Evolutionary conservation across 2,329 filamentous ascomycete genomes (phyloP).

Genomic region (Alternaria tenuissima): DNA sequence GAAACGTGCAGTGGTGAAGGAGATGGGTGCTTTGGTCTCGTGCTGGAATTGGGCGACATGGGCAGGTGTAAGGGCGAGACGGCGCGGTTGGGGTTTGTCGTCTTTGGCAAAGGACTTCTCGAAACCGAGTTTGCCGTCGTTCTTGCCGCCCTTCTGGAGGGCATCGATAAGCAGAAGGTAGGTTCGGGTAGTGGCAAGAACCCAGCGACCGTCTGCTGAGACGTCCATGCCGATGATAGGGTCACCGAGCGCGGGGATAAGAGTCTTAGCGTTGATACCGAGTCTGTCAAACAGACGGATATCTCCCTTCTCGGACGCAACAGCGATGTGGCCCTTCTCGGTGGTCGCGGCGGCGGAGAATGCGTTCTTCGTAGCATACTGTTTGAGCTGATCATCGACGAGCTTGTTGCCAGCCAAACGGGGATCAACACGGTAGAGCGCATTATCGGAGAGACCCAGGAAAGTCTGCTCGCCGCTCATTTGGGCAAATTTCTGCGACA

Average conservation of each 20-base stretch:
- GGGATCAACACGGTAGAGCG: conserved; percentile 92
- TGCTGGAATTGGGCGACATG: conserved; percentile 98
- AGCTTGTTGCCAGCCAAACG: conserved; percentile 90
- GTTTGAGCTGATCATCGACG: conserved; percentile 91
- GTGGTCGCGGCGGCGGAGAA: conserved; percentile 95
- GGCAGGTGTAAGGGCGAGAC: conserved; percentile 85
- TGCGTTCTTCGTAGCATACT: conserved; percentile 96
- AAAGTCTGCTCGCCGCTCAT: conserved; percentile 97
- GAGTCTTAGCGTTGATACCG: conserved; percentile 96
- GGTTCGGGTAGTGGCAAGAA: conserved; percentile 91
- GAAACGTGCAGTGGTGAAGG: conserved; percentile 92
- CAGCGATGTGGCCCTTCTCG: conserved; percentile 94
- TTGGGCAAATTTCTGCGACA: conserved; percentile 85
- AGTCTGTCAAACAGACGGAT: conserved; percentile 96
- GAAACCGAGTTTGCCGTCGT: conserved; percentile 97
- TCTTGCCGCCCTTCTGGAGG: conserved; percentile 90
- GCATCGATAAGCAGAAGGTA: conserved; percentile 95
- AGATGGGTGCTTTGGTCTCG: conserved; percentile 85
- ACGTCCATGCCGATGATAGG: conserved; percentile 95
- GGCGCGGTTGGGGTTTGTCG: conserved; percentile 89
- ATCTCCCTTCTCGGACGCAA: conserved; percentile 97
- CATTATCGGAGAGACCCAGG: conserved; percentile 90
- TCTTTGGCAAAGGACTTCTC: conserved; percentile 93
- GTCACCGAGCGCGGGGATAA: conserved; percentile 93
- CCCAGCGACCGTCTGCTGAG: conserved; percentile 93